phyloP scores from a whole-genome alignment of 148 eudicot genomes.

The Heliosperma pusillum region DNA sequence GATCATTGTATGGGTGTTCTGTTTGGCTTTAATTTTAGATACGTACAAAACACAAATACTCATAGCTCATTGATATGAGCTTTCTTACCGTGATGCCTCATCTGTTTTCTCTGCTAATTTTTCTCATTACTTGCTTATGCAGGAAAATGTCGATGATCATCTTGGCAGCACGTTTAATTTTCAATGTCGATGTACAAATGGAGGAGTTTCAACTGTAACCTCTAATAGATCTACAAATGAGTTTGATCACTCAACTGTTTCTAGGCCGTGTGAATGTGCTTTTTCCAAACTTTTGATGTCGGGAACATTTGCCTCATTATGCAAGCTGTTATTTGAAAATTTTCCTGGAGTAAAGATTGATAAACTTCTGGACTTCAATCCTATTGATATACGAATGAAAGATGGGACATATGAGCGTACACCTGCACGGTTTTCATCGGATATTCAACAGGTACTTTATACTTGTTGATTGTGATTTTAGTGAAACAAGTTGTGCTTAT shows the following conservation, averaged over 20 bases:
- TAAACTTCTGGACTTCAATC: constrained; percentile 49
- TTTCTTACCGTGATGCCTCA: neutral
- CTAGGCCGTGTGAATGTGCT: constrained; percentile 47
- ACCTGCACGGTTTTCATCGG: constrained; percentile 61
- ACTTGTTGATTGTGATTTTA: neutral
- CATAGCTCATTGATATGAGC: neutral
- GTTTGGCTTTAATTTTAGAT: neutral
- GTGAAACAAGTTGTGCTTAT: neutral
- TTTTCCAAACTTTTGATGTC: constrained; percentile 55
- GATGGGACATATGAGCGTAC: constrained; percentile 65
- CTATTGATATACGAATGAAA: constrained; percentile 53
- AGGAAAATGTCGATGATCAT: neutral
- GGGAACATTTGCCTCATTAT: constrained; percentile 61
- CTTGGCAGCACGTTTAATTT: neutral
- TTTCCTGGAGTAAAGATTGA: constrained; percentile 59
- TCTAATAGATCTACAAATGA: constrained; percentile 45
- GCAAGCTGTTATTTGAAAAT: constrained; percentile 55
- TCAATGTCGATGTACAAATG: constrained; percentile 25
- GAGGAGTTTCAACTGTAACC: constrained; percentile 25
- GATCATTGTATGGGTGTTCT: neutral
- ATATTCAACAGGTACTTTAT: constrained; percentile 64
- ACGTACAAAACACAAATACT: neutral
- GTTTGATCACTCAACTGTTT: constrained; percentile 28
- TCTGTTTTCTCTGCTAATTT: neutral
- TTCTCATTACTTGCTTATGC: neutral